Evolutionary conservation across 305 asterid genomes (phyloP).

Genomic region (Fraxinus baroniana): DNA sequence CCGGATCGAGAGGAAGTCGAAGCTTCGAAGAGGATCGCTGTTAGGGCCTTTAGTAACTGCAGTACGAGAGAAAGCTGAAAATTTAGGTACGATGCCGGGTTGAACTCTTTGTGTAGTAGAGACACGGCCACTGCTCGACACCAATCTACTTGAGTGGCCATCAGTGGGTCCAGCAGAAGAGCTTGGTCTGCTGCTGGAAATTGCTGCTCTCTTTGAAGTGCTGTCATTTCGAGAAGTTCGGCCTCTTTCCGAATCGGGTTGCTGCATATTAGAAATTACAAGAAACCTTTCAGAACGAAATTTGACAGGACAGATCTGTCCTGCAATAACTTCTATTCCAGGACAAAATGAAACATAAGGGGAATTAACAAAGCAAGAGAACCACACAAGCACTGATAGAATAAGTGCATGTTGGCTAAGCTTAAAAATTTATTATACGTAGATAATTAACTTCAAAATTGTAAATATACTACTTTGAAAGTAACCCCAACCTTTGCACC

Average conservation of each 20-base stretch:
- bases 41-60: constrained; percentile 56
- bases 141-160: constrained; percentile 59
- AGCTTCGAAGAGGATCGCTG: constrained; percentile 89
- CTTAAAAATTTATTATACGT: background rate
- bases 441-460: background rate
- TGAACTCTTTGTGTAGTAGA: constrained; percentile 67
- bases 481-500: background rate
- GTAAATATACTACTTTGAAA: background rate
- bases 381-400: background rate
- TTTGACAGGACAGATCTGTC: background rate
- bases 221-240: constrained; percentile 62
- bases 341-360: background rate
- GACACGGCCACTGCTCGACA: constrained; percentile 62
- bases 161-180: constrained; percentile 68
- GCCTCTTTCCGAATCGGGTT: constrained; percentile 66
- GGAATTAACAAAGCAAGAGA: background rate
- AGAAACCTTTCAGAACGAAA: constrained; percentile 5
- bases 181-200: constrained; percentile 68
- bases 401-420: background rate
- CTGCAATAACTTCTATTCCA: background rate
- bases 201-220: constrained; percentile 73
- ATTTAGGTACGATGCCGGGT: constrained; percentile 50
- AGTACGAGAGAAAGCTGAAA: constrained; percentile 60
- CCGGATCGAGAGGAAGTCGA: constrained; percentile 90
- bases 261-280: constrained; percentile 45